Base-by-base conservation (phyloP, 305 asterid species). In the Ajuga reptans region DNA sequence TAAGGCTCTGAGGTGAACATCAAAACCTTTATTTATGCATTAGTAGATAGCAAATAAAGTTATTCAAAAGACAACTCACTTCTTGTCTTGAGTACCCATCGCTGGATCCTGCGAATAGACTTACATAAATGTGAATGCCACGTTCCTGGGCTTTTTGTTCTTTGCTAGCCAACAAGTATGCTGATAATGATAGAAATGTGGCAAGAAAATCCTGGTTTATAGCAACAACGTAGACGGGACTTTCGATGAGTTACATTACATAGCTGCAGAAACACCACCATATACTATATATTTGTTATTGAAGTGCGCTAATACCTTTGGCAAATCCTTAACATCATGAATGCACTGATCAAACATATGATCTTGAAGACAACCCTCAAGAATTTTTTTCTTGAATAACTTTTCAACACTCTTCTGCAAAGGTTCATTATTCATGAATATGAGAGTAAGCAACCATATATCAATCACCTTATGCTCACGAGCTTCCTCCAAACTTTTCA, bases 61-160 rank as follows among this genome's bases (percentile, higher is more conserved):
- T 50, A 14, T 39, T 66, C 16, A 74, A 67, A 49, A 66, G 60
- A 66, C 58, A 72, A 74, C 94, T 85, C 83, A 90, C 97, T 79
- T 90, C 97, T 79, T 86, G 97, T 75, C 95, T 85, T 47, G 91
- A 85, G 80, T 81, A 88, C 72, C 85, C 74, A 83, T 84, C 89
- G 55, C 62, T 66, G 51, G 83, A 82, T 77, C 83, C 92, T 74
- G 83, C 95, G 77, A 90, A 90, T 15, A 90, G 81, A 65, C 80
- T 66, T 77, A 42, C 72, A 69, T 88, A 88, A 86, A 90, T 81
- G 85, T 80, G 95, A 64, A 81, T 79, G 72, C 97, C 94, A 52
- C 83, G 82, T 71, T 85, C 84, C 74, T 79, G 84, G 54, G 84
- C 89, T 71, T 76, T 77, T 73, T 80, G 84, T 82, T 90, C 96